Evolutionary conservation across 2,329 filamentous ascomycete species (phyloP).

Genomic region (Monilinia polystroma): DNA sequence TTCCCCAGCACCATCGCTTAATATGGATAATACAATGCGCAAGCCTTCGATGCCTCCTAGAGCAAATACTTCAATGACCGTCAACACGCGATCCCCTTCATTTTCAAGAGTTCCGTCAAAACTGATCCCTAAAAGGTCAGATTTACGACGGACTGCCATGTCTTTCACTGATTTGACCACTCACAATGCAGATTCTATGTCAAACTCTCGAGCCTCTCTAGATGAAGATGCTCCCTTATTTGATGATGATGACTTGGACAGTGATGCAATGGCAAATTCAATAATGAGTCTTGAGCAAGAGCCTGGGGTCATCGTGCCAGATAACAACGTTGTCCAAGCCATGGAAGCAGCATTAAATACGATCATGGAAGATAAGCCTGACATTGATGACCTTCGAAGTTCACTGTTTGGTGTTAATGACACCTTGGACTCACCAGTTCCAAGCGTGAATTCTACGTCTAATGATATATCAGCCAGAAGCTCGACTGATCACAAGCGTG

Average conservation of each 20-base stretch:
- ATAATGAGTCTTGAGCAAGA: conserved; percentile 78
- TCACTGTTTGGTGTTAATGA: conserved; percentile 64
- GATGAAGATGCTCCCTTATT: conserved; percentile 69
- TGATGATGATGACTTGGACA: conserved; percentile 77
- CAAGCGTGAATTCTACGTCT: conserved; percentile 50
- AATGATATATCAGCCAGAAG: conserved; percentile 62
- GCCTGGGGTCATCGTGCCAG: conserved; percentile 57
- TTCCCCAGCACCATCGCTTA: conserved; percentile 29
- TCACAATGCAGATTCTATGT: conserved; percentile 42
- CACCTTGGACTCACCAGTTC: conserved; percentile 43
- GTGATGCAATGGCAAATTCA: conserved; percentile 68
- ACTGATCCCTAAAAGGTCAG: conserved; percentile 46
- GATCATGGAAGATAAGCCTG: conserved; percentile 81
- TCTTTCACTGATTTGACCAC: conserved; percentile 60
- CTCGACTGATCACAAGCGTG: conserved; percentile 57
- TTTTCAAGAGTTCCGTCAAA: conserved; percentile 50
- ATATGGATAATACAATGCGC: conserved; percentile 42
- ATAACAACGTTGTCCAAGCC: conserved; percentile 81
- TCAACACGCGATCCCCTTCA: conserved; percentile 45
- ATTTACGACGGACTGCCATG: conserved; percentile 58
- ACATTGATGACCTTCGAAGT: conserved; percentile 61
- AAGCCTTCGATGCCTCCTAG: conserved; percentile 31
- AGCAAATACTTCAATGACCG: conserved; percentile 37
- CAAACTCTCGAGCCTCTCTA: conserved; percentile 61
- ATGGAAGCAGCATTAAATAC: conserved; percentile 90